Evolutionary conservation across 176 grass and related monocot species (phyloP).

Genomic region (Miscanthus lutarioriparius): DNA sequence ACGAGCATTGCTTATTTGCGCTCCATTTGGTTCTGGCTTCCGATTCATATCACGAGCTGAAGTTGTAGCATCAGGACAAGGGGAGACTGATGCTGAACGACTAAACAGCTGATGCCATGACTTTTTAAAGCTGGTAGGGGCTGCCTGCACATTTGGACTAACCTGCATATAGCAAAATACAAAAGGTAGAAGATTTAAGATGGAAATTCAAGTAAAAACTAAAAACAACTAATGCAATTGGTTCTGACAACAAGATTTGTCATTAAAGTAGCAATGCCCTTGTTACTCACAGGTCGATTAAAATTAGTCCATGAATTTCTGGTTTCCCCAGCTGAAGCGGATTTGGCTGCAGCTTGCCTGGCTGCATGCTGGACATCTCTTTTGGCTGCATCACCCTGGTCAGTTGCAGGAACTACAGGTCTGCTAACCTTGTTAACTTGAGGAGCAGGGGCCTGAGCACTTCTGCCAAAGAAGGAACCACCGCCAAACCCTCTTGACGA

Average conservation of each 20-base stretch:
- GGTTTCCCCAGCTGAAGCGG: constrained; percentile 53
- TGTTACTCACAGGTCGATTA: constrained; percentile 68
- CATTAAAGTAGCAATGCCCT: constrained; percentile 1
- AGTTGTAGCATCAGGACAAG: constrained; percentile 48
- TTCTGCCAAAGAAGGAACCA: constrained; percentile 69
- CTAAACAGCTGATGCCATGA: constrained; percentile 87
- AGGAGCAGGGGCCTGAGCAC: constrained; percentile 44
- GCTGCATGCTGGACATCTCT: constrained; percentile 54
- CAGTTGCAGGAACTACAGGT: constrained; percentile 33
- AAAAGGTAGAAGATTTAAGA: constrained; percentile 4
- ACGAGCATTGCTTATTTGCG: constrained; percentile 49
- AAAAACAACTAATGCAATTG: constrained; percentile 7
- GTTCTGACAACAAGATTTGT: background rate
- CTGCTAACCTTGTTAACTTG: constrained; percentile 54
- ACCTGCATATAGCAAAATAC: constrained; percentile 52
- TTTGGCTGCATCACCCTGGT: constrained; percentile 58
- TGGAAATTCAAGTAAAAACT: constrained; percentile 18
- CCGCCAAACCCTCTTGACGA: constrained; percentile 62
- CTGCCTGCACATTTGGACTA: constrained; percentile 59
- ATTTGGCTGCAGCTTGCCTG: constrained; percentile 30
- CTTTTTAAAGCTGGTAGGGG: constrained; percentile 54
- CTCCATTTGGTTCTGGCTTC: constrained; percentile 38
- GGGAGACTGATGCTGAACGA: constrained; percentile 60
- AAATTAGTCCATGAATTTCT: constrained; percentile 45
- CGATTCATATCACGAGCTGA: constrained; percentile 36